Evolutionary conservation across 495 filamentous ascomycete genomes (phyloP), one percentile per base, ranked within the genome.

Genomic region (Neurospora hispaniola): DNA sequence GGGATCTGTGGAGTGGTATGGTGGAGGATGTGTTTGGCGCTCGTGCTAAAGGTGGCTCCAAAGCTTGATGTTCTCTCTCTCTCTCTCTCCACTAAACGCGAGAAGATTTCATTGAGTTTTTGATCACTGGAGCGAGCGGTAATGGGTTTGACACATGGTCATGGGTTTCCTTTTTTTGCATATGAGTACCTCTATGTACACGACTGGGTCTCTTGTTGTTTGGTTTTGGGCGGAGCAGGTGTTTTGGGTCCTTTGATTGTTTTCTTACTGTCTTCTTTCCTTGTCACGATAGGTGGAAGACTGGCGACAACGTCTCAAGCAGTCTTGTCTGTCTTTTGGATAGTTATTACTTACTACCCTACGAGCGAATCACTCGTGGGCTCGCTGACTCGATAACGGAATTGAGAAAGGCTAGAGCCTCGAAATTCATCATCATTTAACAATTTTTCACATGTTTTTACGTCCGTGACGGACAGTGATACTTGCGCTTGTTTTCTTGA

Each of bases 1-100:
- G 76, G 71, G 81, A 82, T 77, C 46, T 85, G 42, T 86, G 84
- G 78, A 83, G 78, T 75, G 85, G 85, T 8, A 71, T 86, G 59
- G 78, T 84, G 71, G 83, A 86, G 38, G 84, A 85, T 76, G 80
- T 85, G 1, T 77, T 85, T 70, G 79, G 81, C 27, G 35, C 35
- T 38, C 42, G 23, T 69, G 23, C 42, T 44, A 39, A n/a, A 40
- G 42, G 54, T 69, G 41, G 44, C 39, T 66, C 54, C 18, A 66
- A 66, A 66, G 54, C 54, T 35, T 66, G 18, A 66, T 38, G 54
- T 14, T 35, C 7, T 18, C 23, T 18, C 54, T 16, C 27, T 16
- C 27, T 23, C 23, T 0, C 23, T 23, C 9, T 0, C n/a, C 20
- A 38, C 35, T 38, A 54, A 31, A 27, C 1, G 27, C 8, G 54